Evolutionary conservation across 2,329 filamentous ascomycete genomes (phyloP), one percentile per base, ranked within the genome.

Genomic region (Achaetomium macrosporum): DNA sequence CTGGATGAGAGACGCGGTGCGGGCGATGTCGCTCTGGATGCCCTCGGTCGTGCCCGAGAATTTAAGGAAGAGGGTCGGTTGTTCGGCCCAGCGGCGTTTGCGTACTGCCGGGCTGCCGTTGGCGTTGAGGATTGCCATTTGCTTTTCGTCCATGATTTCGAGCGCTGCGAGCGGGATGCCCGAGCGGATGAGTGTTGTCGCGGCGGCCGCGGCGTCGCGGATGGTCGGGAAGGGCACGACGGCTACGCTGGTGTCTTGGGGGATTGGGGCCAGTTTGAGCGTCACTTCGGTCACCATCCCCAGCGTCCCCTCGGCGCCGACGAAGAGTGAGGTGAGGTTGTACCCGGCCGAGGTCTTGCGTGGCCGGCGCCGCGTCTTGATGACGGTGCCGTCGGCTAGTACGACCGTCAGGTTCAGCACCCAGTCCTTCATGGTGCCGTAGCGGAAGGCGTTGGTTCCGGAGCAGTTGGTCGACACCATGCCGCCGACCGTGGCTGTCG

Each of bases 391-490:
- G 67, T 93, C 88, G 2, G 88, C 86, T 48, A 95, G 76, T 1
- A 95, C 88, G 2, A 93, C 85, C 0, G 88, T 93, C 45, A 95
- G 72, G 47, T 82, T 87, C 10, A 92, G 70, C 1, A 93, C 88
- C 88, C 88, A 95, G 65, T 95, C 89, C 50, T 87, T 82, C 88
- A 93, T 93, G 0, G 88, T 93, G 47, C 88, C 89, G 65, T 93
- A 93, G 45, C 87, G 78, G 66, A 90, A 90, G 3, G 88, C 82
- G 66, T 95, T 93, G 2, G 88, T 93, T 45, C 89, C 89, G 55
- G 74, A 77, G 65, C 75, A 78, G 44, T 75, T 75, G 11, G 85
- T 88, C 1, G 82, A 83, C 4, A 88, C 79, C 84, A 88, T 88
- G 17, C 89, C 89, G 47, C 89, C 89, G 57, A 95, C 91, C 77